Evolutionary conservation across 169 alveolate genomes (phyloP).

Genomic region (Plasmodium falciparum): DNA sequence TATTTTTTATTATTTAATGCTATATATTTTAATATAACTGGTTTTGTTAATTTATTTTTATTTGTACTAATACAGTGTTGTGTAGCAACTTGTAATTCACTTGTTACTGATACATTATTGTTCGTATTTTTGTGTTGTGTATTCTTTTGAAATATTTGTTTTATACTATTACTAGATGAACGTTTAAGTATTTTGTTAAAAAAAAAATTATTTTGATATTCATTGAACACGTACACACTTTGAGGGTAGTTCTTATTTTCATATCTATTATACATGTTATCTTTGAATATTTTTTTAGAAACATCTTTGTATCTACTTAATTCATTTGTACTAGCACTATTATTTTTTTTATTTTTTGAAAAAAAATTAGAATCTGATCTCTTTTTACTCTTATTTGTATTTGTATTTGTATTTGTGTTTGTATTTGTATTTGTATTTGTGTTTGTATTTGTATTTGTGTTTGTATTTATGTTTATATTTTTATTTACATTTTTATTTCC

Average conservation of each 20-base stretch:
- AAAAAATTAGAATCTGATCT: not conserved
- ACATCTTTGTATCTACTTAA: not conserved
- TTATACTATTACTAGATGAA: constrained; percentile 1
- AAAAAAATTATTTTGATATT: constrained; percentile 36
- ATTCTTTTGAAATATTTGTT: constrained; percentile 5
- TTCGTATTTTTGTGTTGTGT: not conserved
- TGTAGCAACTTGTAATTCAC: constrained; percentile 18
- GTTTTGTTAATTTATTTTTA: constrained; percentile 18
- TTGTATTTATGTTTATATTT: not conserved
- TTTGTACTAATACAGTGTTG: constrained; percentile 19
- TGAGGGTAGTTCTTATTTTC: not conserved
- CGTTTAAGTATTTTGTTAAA: not conserved
- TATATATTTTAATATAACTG: constrained; percentile 17
- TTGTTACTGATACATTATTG: constrained; percentile 13
- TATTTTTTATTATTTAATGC: constrained; percentile 25
- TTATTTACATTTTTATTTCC: too few species aligned
- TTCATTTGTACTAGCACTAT: not conserved
- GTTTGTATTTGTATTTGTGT: too few species aligned
- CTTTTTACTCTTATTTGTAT: not conserved
- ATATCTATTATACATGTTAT: not conserved
- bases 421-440: too few species aligned
- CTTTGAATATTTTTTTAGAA: not conserved
- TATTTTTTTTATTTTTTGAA: constrained; percentile 11
- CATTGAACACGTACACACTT: not conserved
- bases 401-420: too few species aligned